These are phyloP conservation scores for Atalantia buxifolia DNA, from an alignment of 345 rosid species.

Conservation along the genomic window DNA sequence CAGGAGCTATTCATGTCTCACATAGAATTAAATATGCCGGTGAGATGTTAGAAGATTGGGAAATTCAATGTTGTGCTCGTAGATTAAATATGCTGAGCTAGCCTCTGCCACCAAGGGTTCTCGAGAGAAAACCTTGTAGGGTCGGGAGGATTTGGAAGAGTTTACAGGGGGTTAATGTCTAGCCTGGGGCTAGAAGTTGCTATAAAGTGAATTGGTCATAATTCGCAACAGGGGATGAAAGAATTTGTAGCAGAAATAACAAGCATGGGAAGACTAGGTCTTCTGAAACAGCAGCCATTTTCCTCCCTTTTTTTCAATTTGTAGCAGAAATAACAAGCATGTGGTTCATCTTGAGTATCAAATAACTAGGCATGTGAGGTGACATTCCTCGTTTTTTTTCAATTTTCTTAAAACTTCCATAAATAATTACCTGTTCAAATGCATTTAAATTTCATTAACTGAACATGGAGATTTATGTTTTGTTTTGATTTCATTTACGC, in stretches of 20 bases:
- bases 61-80: slow-evolving; percentile 44
- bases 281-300: too few species aligned
- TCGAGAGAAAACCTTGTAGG: slow-evolving; percentile 46
- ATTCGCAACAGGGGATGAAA: slow-evolving; percentile 33
- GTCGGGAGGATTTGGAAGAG: slow-evolving; percentile 49
- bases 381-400: not conserved
- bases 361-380: not conserved
- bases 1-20: not conserved
- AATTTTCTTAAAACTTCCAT: not conserved
- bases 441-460: not conserved
- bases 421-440: not conserved
- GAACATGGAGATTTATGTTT: not conserved
- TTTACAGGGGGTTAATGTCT: slow-evolving; percentile 34
- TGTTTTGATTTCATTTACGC: not conserved
- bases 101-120: slow-evolving; percentile 43
- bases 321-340: too few species aligned
- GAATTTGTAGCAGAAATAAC: slow-evolving; percentile 39
- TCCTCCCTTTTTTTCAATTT: too few species aligned
- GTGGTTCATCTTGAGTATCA: not conserved
- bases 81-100: slow-evolving; percentile 45
- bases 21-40: slow-evolving; percentile 18
- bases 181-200: slow-evolving; percentile 20
- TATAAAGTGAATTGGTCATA: slow-evolving; percentile 22
- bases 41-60: slow-evolving; percentile 41
- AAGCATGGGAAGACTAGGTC: slow-evolving; percentile 23